Base-by-base conservation (phyloP, 257 asterid genomes). In the Rhazya stricta region DNA sequence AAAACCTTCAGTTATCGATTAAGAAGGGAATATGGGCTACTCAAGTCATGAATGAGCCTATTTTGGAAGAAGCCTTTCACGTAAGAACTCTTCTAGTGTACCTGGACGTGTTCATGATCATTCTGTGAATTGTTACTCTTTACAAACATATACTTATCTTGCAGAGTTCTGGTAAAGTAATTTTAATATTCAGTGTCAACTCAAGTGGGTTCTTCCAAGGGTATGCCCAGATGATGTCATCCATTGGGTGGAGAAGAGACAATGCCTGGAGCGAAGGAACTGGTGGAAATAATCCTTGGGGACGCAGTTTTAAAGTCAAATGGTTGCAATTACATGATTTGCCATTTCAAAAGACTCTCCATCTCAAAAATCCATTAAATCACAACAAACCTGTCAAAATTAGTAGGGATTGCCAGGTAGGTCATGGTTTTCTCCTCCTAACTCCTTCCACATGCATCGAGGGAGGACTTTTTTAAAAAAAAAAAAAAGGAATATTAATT, bases 151-250 rank as follows among this genome's bases (percentile, higher is more conserved):
- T 45, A 2, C 69, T n/a, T 74, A 9, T 82, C 77, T 77, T 91
- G 94, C 97, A 94, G 98, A 94, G 84, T 80, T 89, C 97, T 80
- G 86, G 93, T 83, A 94, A 90, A 88, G 98, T 94, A 72, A 91
- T 94, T 87, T 89, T 94, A 78, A 90, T 94, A 81, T 94, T 91
- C 84, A 94, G 98, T 84, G 98, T 94, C 89, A 94, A 94, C 89
- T 85, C 84, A 96, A 94, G 98, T 86, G 96, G 97, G 48, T 91
- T 85, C 91, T 94, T 94, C 88, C 98, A 94, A 94, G 98, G 98
- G n/a, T 94, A 94, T 79, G 98, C 97, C 68, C 86, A 94, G 85
- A 94, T 94, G 98, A 83, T 80, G 83, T 94, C 98, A 67, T 83
- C 98, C 1, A 86, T 89, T 76, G 96, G 98, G 71, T 89, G 91